Evolutionary conservation across 208 protist species (phyloP), one percentile per base, ranked within the genome.

Genomic region (Wallacemonas rigidus): DNA sequence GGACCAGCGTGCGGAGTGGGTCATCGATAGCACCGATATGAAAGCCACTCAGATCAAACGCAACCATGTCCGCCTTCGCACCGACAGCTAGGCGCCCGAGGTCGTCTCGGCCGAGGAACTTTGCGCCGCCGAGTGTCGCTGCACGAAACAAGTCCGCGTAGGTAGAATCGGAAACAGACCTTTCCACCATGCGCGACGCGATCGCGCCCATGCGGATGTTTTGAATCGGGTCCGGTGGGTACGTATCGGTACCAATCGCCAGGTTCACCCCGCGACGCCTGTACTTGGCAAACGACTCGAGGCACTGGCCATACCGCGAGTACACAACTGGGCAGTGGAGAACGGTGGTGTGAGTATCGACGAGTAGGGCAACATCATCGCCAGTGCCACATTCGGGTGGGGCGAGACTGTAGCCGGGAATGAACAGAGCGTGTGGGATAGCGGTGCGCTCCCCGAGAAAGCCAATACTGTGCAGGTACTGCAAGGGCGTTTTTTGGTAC

Each of bases 131-230:
- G n/a, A 65, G 60, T 6, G 60, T 65, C 8, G 60, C 60, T 6
- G 60, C 60, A 6, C 60, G 36, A 35, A 65, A 65, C 5, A 65
- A 41, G n/a, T 65, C 60, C 6, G 60, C 60, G 40, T 65, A 65
- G 11, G 60, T 65, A 11, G 60, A 65, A 35, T 51, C 60, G 11
- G 38, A 15, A 50, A 50, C 60, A 6, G 60, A 39, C 41, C 60
- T 8, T 41, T 65, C 60, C 38, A 65, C 60, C 41, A 65, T 65
- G 60, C 60, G 60, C 60, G 60, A 65, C 41, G 60, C 60, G 43
- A 65, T 53, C 11, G 60, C 60, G 50, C 60, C 60, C 60, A 65
- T 65, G 60, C 60, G 60, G 17, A 65, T 65, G 43, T 65, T 65
- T 48, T 65, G 60, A n/a, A 65, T 65, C 8, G 60, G 60, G 3